Evolutionary conservation across 805 yeast genomes (phyloP).

Genomic region (Ogataea methanolica): DNA sequence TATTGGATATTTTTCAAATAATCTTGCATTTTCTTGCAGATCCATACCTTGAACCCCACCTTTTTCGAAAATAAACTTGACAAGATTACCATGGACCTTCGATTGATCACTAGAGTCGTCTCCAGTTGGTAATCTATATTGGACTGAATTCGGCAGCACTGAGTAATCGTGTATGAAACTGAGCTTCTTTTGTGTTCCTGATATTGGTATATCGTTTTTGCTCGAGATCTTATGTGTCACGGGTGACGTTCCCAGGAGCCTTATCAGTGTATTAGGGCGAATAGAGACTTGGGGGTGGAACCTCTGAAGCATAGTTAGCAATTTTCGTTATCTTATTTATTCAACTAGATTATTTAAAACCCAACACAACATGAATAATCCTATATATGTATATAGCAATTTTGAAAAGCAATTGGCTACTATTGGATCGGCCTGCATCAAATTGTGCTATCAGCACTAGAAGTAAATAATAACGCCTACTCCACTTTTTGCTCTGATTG

Average conservation of each 20-base stretch:
- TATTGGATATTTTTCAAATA: conserved; percentile 41
- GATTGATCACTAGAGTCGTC: conserved; percentile 16
- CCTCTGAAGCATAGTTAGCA: too few relatives aligned
- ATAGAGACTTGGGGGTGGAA: too few relatives aligned
- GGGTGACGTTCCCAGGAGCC: neutral
- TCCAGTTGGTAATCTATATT: conserved; percentile 25
- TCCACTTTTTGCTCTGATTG: too few relatives aligned
- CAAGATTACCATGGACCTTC: conserved; percentile 19
- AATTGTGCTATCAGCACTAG: too few relatives aligned
- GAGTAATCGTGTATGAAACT: conserved; percentile 33
- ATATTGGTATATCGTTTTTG: conserved; percentile 9
- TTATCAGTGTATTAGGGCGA: neutral
- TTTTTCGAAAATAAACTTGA: conserved; percentile 25
- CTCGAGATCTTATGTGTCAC: conserved; percentile 2
- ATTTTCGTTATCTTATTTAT: too few relatives aligned
- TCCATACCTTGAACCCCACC: conserved; percentile 35
- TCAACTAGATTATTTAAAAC: too few relatives aligned
- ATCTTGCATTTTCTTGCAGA: conserved; percentile 25
- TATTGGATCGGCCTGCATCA: too few relatives aligned
- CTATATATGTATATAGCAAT: too few relatives aligned
- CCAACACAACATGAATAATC: too few relatives aligned
- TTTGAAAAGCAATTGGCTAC: too few relatives aligned
- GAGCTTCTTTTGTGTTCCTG: conserved; percentile 9
- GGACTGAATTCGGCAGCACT: conserved; percentile 25
- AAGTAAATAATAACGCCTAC: too few relatives aligned